Evolutionary conservation across 805 yeast genomes (phyloP), one percentile per base, ranked within the genome.

Genomic region (Candida tibetensis): DNA sequence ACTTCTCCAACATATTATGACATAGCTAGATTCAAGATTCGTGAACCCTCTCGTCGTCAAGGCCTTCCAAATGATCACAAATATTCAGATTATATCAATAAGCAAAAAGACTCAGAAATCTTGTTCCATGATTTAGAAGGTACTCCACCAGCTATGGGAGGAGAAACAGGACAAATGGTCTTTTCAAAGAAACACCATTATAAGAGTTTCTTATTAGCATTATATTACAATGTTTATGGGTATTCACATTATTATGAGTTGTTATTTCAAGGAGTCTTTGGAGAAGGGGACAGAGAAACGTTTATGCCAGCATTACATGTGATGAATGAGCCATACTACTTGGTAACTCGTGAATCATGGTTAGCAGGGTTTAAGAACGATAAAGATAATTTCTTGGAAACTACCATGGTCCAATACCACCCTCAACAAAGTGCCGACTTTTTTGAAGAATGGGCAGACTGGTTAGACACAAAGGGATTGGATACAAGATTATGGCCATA

Each of bases 241-340:
- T 66, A 66, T 13, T 53, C 55, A 28, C 61, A 53, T 42, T 66
- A 52, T 49, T 66, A 66, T 43, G 62, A 71, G 8, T 53, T 66
- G 36, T 49, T 66, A 17, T 57, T 57, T 41, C 72, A 66, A 46
- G 72, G 72, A 5, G 66, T 68, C 0, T 69, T 68, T 2, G 72
- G 71, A 3, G 67, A 62, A 47, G 72, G 72, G 17, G 72, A 66
- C 41, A 65, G 65, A 42, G 72, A 66, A 39, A 66, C 71, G 9
- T 65, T 66, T 37, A 51, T 66, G 12, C 68, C 72, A 1, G 71
- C 71, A 1, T 69, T 70, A 12, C 71, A 65, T 42, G 60, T 58
- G 44, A 48, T 66, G 25, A 48, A 47, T 4, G 51, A 60, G 21
- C 67, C 70, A 1, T 66, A 61, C 45, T 63, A 65, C 46, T 64